These are phyloP conservation scores for Vigna unguiculata DNA, from an alignment of 306 rosid species.

Conservation along the genomic window DNA sequence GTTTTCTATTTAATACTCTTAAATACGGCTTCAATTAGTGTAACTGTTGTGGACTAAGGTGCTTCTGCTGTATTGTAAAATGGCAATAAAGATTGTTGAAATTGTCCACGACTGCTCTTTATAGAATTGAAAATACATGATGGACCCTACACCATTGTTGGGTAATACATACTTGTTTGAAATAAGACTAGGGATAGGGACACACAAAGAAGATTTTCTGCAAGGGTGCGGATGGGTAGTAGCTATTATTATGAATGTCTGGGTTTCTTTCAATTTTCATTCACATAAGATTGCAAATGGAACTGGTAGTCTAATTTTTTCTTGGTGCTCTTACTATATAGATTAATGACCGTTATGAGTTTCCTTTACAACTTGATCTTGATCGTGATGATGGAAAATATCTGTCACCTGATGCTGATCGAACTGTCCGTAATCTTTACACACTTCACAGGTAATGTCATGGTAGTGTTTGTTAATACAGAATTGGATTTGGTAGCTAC, in stretches of 20 bases:
- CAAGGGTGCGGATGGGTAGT: conserved; percentile 14
- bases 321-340: conserved; percentile 40
- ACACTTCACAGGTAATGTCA: conserved; percentile 85
- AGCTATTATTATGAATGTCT: background rate
- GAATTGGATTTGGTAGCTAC: conserved; percentile 10
- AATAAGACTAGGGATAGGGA: background rate
- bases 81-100: background rate
- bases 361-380: conserved; percentile 93
- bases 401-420: conserved; percentile 95
- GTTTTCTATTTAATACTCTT: background rate
- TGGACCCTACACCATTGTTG: background rate
- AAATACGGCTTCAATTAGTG: conserved; percentile 8
- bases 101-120: background rate
- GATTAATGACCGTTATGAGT: conserved; percentile 97
- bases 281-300: background rate
- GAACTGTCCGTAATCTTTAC: conserved; percentile 87
- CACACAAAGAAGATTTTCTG: background rate
- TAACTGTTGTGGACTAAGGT: conserved; percentile 1
- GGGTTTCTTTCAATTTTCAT: conserved; percentile 1
- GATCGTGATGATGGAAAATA: conserved; percentile 92
- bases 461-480: background rate
- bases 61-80: conserved; percentile 8
- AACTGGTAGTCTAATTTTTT: conserved; percentile 35
- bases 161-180: background rate
- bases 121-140: background rate